Evolutionary conservation across 257 asterid species (phyloP).

Genomic region (Perilla frutescens): DNA sequence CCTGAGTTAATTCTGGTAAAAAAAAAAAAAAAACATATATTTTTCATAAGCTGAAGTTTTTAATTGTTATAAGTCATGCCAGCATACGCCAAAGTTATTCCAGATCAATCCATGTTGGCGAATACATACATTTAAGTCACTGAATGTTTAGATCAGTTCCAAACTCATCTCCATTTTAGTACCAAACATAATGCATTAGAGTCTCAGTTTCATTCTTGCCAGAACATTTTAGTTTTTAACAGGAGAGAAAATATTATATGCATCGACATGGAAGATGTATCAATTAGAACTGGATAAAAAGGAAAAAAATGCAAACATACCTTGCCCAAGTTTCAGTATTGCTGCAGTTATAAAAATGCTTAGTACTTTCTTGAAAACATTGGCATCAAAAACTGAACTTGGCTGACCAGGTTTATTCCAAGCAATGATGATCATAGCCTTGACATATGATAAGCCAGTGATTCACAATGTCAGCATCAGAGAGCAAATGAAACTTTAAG

Average conservation of each 20-base stretch:
- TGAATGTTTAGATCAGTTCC: not conserved
- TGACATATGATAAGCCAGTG: constrained; percentile 30
- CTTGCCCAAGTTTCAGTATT: constrained; percentile 95
- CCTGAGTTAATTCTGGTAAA: constrained; percentile 5
- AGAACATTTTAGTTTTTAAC: constrained; percentile 30
- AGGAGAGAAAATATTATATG: constrained; percentile 1
- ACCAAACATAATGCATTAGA: constrained; percentile 5
- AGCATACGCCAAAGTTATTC: not conserved
- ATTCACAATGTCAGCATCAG: constrained; percentile 39
- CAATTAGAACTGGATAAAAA: not conserved
- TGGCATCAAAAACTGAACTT: constrained; percentile 59
- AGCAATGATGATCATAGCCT: constrained; percentile 99
- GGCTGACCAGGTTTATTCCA: constrained; percentile 88
- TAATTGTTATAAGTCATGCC: constrained; percentile 12
- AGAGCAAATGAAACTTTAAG: constrained; percentile 19
- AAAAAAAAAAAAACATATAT: not conserved
- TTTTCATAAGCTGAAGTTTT: not conserved
- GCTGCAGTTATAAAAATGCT: constrained; percentile 98
- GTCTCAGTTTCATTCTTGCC: constrained; percentile 1
- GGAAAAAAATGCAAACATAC: constrained; percentile 45
- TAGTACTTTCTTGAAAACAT: constrained; percentile 84
- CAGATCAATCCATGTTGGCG: constrained; percentile 1
- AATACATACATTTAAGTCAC: constrained; percentile 14
- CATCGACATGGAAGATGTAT: constrained; percentile 20
- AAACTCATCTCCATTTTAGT: not conserved